Evolutionary conservation across 2,329 filamentous ascomycete species (phyloP).

Genomic region (Talaromyces sp.): DNA sequence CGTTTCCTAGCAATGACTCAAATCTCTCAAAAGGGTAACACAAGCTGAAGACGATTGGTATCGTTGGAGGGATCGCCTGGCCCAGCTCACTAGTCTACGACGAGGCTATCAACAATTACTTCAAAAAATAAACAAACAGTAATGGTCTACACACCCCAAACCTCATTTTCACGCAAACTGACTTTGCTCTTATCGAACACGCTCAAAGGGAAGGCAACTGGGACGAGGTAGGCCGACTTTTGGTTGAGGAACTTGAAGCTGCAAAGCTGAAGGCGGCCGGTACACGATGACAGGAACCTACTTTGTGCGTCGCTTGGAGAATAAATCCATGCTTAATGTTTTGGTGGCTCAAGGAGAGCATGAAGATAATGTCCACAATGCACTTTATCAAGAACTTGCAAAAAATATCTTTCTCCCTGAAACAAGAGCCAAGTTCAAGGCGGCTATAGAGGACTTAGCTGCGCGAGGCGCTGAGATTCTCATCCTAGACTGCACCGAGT

Average conservation of each 20-base stretch:
- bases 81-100: neutral
- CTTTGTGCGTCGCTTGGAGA: too few relatives aligned
- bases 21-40: too few relatives aligned
- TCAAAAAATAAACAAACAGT: neutral
- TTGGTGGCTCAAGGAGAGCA: too few relatives aligned
- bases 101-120: neutral
- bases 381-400: too few relatives aligned
- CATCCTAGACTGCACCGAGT: too few relatives aligned
- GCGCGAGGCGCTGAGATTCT: too few relatives aligned
- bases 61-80: neutral
- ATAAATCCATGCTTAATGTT: too few relatives aligned
- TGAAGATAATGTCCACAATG: neutral
- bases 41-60: slow-evolving; percentile 2
- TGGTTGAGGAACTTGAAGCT: neutral
- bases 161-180: neutral
- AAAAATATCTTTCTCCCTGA: too few relatives aligned
- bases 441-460: too few relatives aligned
- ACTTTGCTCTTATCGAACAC: neutral
- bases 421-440: too few relatives aligned
- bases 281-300: too few relatives aligned
- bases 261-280: slow-evolving; percentile 4
- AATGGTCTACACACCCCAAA: neutral
- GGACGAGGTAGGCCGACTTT: neutral
- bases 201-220: neutral
- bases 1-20: too few relatives aligned